Evolutionary conservation across 495 filamentous ascomycete species (phyloP).

Genomic region (Aspergillus wentii): DNA sequence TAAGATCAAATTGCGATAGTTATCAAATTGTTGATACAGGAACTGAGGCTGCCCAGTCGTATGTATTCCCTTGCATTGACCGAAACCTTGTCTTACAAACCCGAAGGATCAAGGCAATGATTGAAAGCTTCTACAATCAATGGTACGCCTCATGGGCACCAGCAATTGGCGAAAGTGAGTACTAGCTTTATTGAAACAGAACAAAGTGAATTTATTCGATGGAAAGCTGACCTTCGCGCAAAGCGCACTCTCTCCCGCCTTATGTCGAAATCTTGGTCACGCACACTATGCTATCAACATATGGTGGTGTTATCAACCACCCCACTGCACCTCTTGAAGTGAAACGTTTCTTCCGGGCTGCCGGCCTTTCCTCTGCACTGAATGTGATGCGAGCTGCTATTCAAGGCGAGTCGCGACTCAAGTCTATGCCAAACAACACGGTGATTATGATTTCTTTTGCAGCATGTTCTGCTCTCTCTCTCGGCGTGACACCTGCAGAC

Average conservation of each 20-base stretch:
- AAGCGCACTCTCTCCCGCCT: slow-evolving; percentile 58
- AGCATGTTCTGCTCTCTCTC: slow-evolving; percentile 62
- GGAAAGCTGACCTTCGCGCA: slow-evolving; percentile 1
- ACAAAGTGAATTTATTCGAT: too few relatives aligned
- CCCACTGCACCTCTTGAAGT: slow-evolving; percentile 65
- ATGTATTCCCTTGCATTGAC: slow-evolving; percentile 13
- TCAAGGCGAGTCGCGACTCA: slow-evolving; percentile 62
- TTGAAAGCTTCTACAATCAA: slow-evolving; percentile 56
- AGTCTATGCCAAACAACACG: slow-evolving; percentile 74
- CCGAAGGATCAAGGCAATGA: slow-evolving; percentile 51
- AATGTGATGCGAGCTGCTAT: slow-evolving; percentile 72
- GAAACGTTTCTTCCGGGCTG: slow-evolving; percentile 65
- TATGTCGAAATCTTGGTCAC: slow-evolving; percentile 73
- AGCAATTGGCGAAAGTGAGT: slow-evolving; percentile 51
- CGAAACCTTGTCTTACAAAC: slow-evolving; percentile 4
- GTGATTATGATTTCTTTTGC: slow-evolving; percentile 75
- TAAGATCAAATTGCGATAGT: slow-evolving; percentile 60
- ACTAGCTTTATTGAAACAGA: too few relatives aligned
- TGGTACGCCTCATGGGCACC: slow-evolving; percentile 60
- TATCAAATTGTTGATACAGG: slow-evolving; percentile 46
- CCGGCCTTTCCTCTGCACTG: slow-evolving; percentile 61
- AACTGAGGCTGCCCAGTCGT: slow-evolving; percentile 52
- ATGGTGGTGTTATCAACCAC: slow-evolving; percentile 69
- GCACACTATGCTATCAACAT: slow-evolving; percentile 67
- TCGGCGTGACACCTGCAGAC: slow-evolving; percentile 53